These are phyloP conservation scores for Teunomyces barrocoloradensis DNA, from an alignment of 805 yeast genomes.

Conservation along the genomic window DNA sequence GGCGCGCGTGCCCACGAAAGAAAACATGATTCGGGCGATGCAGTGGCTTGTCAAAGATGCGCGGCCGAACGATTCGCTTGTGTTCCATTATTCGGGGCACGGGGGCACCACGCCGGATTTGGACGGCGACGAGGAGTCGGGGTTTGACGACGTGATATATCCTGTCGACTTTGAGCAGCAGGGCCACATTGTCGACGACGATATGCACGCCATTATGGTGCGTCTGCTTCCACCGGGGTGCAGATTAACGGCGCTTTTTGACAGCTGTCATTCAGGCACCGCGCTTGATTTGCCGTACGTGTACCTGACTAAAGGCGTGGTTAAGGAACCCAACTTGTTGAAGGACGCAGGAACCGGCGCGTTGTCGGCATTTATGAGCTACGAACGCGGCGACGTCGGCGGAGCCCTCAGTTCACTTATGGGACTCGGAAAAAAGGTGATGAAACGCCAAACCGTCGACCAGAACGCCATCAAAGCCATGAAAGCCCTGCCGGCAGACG, in stretches of 20 bases:
- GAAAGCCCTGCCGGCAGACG: constrained; percentile 39
- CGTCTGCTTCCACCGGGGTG: constrained; percentile 35
- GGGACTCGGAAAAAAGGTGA: constrained; percentile 33
- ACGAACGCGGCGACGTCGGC: constrained; percentile 33
- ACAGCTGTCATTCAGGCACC: constrained; percentile 41
- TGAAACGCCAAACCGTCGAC: constrained; percentile 15
- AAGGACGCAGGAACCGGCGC: constrained; percentile 39
- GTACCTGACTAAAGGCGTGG: constrained; percentile 39
- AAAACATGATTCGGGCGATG: constrained; percentile 38
- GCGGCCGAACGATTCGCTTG: constrained; percentile 37
- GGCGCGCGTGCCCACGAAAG: constrained; percentile 32
- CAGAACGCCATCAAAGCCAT: constrained; percentile 23
- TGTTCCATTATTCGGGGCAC: constrained; percentile 41
- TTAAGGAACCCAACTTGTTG: constrained; percentile 36
- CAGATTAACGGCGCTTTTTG: constrained; percentile 37
- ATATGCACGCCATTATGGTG: constrained; percentile 40
- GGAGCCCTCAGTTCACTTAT: constrained; percentile 38
- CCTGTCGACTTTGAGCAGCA: constrained; percentile 34
- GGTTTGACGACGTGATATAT: constrained; percentile 36
- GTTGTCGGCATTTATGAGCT: constrained; percentile 28
- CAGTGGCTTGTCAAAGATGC: constrained; percentile 39
- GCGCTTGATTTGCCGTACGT: constrained; percentile 40
- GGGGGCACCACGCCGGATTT: constrained; percentile 36
- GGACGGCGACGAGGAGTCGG: constrained; percentile 39
- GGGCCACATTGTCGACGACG: constrained; percentile 37